These are phyloP conservation scores for Nicotiana noctiflora DNA, from an alignment of 257 asterid genomes.

Conservation along the genomic window DNA sequence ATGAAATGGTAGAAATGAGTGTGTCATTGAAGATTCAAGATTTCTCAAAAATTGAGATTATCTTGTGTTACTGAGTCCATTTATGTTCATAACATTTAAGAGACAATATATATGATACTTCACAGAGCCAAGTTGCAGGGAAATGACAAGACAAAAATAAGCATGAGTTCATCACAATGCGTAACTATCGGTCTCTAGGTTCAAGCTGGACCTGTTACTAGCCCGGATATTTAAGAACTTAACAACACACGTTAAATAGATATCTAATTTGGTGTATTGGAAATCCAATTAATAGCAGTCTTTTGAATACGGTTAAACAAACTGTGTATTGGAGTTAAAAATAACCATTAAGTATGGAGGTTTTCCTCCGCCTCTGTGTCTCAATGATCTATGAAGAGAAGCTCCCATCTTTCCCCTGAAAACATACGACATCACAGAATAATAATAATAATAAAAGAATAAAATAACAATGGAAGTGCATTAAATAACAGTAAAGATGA, in stretches of 20 bases:
- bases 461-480: neutral
- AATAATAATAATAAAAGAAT: neutral
- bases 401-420: slow-evolving; percentile 83
- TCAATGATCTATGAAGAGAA: slow-evolving; percentile 42
- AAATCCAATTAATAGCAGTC: neutral
- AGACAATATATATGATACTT: neutral
- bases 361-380: slow-evolving; percentile 49
- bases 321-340: too few relatives aligned
- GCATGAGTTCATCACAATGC: neutral
- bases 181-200: neutral
- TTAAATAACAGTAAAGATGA: neutral
- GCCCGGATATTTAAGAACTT: neutral
- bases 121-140: neutral
- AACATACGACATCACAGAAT: neutral
- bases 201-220: neutral
- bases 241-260: neutral
- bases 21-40: neutral
- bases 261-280: neutral
- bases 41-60: neutral
- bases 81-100: neutral
- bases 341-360: slow-evolving; percentile 70
- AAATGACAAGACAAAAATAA: neutral
- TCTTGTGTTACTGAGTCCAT: neutral
- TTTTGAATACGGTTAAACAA: neutral
- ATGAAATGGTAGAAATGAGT: neutral